Evolutionary conservation across 2,329 filamentous ascomycete genomes (phyloP).

Genomic region (Colletotrichum abscissum): DNA sequence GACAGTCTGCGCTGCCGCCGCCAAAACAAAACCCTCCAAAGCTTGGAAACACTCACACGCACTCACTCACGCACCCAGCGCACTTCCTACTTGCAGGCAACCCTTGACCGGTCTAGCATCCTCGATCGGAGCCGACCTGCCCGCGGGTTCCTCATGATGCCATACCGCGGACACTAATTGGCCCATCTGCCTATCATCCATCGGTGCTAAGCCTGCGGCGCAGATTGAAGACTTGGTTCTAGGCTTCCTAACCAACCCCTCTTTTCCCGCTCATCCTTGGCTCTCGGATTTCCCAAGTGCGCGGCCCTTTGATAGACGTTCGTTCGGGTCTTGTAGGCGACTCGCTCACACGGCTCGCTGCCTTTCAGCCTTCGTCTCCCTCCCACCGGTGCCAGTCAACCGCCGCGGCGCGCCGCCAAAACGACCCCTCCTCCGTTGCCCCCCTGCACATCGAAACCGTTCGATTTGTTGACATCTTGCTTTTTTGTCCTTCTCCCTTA

Average conservation of each 20-base stretch:
- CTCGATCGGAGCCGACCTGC: not conserved
- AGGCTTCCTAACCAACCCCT: not conserved
- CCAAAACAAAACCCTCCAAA: conserved; percentile 19
- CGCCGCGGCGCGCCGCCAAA: not conserved
- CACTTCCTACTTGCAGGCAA: no score
- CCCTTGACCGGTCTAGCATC: no score
- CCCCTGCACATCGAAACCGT: conserved; percentile 22
- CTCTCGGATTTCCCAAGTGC: not conserved
- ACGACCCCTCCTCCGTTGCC: not conserved
- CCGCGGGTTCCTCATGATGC: conserved; percentile 17
- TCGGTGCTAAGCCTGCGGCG: conserved; percentile 6
- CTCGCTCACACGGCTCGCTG: not conserved
- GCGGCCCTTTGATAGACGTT: not conserved
- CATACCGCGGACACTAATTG: conserved; percentile 13
- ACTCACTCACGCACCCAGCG: not conserved
- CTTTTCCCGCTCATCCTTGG: not conserved
- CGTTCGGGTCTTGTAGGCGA: not conserved
- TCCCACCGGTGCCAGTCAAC: not conserved
- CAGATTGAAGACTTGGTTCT: conserved; percentile 9
- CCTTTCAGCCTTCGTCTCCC: no score
- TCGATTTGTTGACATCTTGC: conserved; percentile 33
- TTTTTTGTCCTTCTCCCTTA: not conserved
- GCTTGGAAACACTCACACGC: not conserved
- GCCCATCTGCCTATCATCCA: not conserved
- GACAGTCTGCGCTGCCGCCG: conserved; percentile 9